Base-by-base conservation (phyloP, 768 basidiomycete genomes). In the Lactarius psammicola region DNA sequence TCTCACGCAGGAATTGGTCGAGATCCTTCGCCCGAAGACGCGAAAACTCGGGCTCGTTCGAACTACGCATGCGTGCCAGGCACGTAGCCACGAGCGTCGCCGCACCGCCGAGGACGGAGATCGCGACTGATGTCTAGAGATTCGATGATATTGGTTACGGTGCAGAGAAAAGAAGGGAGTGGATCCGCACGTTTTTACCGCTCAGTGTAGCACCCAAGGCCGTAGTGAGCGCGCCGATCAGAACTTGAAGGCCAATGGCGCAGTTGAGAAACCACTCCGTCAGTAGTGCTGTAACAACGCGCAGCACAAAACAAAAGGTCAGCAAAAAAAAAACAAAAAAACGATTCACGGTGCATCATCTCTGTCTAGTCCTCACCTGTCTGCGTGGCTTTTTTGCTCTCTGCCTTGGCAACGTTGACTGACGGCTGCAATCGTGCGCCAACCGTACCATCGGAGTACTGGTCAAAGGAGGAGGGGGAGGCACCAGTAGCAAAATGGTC, bases 31-130 rank as follows among this genome's bases (percentile, higher is more conserved):
- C 79, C 10, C 84, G 82, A 3, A 76, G 72, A 36, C 80, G 78
- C 0, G 87, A 88, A 20, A 81, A 59, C 66, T 91, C 87, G 2
- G 90, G 90, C 69, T 91, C 89, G 46, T 83, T 83, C 0, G 87
- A 85, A 13, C 88, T 87, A 31, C 88, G 84, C 30, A 83, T 80
- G 13, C 86, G 84, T 4, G 89, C 90, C 26, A 92, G 79, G 74
- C 87, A 91, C 2, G 88, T 86, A n/a, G 89, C 88, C 17, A 87
- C 81, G 23, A 90, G 28, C 0, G 89, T 92, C 6, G 88, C 74
- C 15, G 87, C 63, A n/a, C 85, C 89, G 40, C 90, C 82, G 42
- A 83, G 75, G 34, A 81, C 49, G 3, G 81, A 71, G n/a, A 78
- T 79, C 17, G 75, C 74, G 36, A 82, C 66, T 26, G 78, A 77